Evolutionary conservation across 352 stramenopile genomes (phyloP), one percentile per base, ranked within the genome.

Genomic region (Ophiocytium majus): DNA sequence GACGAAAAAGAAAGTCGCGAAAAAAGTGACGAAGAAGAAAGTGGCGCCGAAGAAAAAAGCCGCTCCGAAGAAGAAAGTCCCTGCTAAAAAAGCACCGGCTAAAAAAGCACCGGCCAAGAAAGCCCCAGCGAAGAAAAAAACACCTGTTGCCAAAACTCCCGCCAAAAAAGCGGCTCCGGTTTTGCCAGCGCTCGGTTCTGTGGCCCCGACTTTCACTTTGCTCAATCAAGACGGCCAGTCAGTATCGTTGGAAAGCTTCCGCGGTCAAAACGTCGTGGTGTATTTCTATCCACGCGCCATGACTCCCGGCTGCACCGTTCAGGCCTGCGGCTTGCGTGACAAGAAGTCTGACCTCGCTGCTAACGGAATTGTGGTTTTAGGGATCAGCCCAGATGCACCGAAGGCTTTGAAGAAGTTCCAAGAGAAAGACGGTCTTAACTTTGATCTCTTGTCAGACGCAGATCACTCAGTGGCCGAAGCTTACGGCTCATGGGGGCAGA

Each of bases 251-350:
- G 23, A 23, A 28, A 28, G 28, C 57, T 71, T 71, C 28, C 23
- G 28, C 19, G 57, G 57, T 23, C 23, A 28, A 71, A 71, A 71
- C 28, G 57, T 71, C 19, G 57, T 71, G 57, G 57, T 71, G 23
- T 71, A 71, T 71, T 71, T 71, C 28, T 71, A 71, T 28, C 57
- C 57, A 28, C 57, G 57, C 19, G 57, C 57, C 19, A 71, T 71
- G 57, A 71, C 57, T 71, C 57, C 57, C 19, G 57, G 57, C 57
- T 71, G 57, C 57, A 71, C 57, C 57, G 57, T 71, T 71, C 57
- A 71, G 57, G 57, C 57, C 19, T 71, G 57, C 57, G 57, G 57
- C 23, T 28, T 71, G 23, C 57, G 57, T 23, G 57, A 71, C 57
- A 23, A 23, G 28, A 23, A 23, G 23, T 28, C 23, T 23, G 57